These are phyloP conservation scores for Coniochaeta pulveracea DNA, from an alignment of 2,329 filamentous ascomycete genomes.

Conservation along the genomic window DNA sequence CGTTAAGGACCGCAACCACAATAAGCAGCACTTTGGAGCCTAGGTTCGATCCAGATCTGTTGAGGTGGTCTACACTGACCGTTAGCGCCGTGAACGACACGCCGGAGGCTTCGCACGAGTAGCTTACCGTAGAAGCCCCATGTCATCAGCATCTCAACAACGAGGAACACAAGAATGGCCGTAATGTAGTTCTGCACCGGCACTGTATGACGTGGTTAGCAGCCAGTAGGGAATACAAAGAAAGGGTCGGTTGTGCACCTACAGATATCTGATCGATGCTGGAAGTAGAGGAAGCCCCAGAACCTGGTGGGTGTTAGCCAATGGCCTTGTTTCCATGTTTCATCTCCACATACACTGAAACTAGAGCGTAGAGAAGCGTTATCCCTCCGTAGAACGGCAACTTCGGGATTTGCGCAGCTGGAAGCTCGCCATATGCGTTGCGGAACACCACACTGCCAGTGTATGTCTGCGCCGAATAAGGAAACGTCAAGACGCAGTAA, in stretches of 20 bases:
- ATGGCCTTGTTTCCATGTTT: not conserved
- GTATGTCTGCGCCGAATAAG: conserved; percentile 59
- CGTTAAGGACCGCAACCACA: conserved; percentile 85
- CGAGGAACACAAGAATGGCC: conserved; percentile 86
- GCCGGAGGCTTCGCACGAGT: too few relatives aligned
- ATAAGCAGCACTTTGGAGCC: conserved; percentile 80
- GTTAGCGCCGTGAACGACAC: too few relatives aligned
- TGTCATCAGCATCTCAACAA: conserved; percentile 94
- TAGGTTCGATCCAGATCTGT: conserved; percentile 73
- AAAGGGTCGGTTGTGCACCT: conserved; percentile 19
- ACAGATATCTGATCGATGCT: conserved; percentile 86
- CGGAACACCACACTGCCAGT: conserved; percentile 79
- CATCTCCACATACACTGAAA: conserved; percentile 47
- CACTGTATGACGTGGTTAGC: conserved; percentile 35
- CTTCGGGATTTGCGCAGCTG: conserved; percentile 91
- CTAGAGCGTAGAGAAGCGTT: conserved; percentile 83
- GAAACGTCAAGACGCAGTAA: conserved; percentile 80
- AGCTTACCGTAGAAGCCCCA: conserved; percentile 97
- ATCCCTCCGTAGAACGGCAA: conserved; percentile 93
- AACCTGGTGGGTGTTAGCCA: conserved; percentile 37
- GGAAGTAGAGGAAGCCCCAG: conserved; percentile 93
- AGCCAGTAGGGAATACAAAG: not conserved
- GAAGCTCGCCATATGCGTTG: conserved; percentile 92
- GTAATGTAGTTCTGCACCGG: conserved; percentile 99
- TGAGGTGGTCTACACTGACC: conserved; percentile 65